These are phyloP conservation scores for Lagerstroemia speciosa DNA, from an alignment of 345 rosid genomes.

Conservation along the genomic window DNA sequence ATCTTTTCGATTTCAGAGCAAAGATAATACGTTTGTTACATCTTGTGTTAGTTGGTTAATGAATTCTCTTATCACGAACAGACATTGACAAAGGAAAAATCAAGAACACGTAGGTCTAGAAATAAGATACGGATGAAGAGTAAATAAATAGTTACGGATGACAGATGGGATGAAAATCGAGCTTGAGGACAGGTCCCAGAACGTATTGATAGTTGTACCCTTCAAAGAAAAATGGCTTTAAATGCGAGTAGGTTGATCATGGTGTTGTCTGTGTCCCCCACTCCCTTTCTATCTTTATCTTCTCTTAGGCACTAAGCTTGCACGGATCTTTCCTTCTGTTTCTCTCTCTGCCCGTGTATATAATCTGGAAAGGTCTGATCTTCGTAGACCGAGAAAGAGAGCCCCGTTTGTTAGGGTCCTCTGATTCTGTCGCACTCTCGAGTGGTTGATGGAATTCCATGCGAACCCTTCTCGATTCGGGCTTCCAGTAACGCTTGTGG, in stretches of 20 bases:
- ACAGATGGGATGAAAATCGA: too few species aligned
- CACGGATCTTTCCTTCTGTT: background rate
- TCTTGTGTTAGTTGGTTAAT: too few species aligned
- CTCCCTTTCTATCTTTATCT: background rate
- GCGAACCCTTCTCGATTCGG: slow-evolving; percentile 48
- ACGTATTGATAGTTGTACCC: background rate
- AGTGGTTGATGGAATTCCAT: slow-evolving; percentile 39
- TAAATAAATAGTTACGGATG: too few species aligned
- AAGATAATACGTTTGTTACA: too few species aligned
- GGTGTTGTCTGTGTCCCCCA: background rate
- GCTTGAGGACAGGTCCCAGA: too few species aligned
- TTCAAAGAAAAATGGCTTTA: slow-evolving; percentile 6
- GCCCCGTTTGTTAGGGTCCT: background rate
- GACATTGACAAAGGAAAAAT: too few species aligned
- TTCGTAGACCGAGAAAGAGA: background rate
- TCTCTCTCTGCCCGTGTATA: background rate
- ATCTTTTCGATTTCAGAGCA: too few species aligned
- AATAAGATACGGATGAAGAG: too few species aligned
- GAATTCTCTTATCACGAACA: too few species aligned
- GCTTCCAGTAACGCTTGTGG: slow-evolving; percentile 26
- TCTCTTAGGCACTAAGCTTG: background rate
- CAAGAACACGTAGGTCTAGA: too few species aligned
- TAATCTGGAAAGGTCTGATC: background rate
- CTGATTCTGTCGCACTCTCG: background rate
- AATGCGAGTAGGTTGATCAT: slow-evolving; percentile 21